These are phyloP conservation scores for Asparagopsis taxiformis DNA, from an alignment of 31 red algal species.

Conservation along the genomic window DNA sequence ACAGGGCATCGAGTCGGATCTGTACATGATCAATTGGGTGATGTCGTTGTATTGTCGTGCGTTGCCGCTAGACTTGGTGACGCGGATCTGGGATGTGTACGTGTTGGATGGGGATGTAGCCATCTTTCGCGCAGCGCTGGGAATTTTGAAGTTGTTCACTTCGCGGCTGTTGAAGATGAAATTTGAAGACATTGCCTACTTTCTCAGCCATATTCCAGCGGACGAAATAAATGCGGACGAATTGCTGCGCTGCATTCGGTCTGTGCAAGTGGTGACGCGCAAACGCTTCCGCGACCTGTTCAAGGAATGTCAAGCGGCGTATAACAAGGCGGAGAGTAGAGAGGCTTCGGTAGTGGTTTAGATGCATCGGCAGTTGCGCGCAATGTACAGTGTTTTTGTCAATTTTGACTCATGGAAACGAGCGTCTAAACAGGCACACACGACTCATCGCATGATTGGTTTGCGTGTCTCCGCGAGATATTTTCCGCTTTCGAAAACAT, in stretches of 20 bases:
- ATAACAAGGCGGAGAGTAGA: slow-evolving; percentile 16
- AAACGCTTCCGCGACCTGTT: slow-evolving; percentile 75
- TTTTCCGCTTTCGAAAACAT: too few relatives aligned
- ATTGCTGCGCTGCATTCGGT: slow-evolving; percentile 79
- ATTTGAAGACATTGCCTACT: slow-evolving; percentile 96
- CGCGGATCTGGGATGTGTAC: slow-evolving; percentile 94
- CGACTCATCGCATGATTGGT: too few relatives aligned
- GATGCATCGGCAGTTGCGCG: too few relatives aligned
- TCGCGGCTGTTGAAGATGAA: slow-evolving; percentile 65
- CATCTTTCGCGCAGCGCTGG: slow-evolving; percentile 90
- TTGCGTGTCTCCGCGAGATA: too few relatives aligned
- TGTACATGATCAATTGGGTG: slow-evolving; percentile 98
- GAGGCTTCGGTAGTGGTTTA: background rate
- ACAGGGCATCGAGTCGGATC: slow-evolving; percentile 83
- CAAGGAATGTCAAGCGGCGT: slow-evolving; percentile 52
- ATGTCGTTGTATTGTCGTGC: slow-evolving; percentile 93
- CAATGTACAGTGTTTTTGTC: too few relatives aligned
- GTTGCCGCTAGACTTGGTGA: slow-evolving; percentile 85
- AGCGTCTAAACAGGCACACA: too few relatives aligned
- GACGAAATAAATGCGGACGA: slow-evolving; percentile 68
- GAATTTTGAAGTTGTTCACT: slow-evolving; percentile 85
- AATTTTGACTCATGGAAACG: too few relatives aligned
- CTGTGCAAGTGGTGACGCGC: slow-evolving; percentile 51
- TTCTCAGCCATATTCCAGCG: slow-evolving; percentile 88
- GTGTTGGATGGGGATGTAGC: slow-evolving; percentile 94